A percentile compares a stretch with the other conserved stretches of the same genome.
Conservation (phyloP, 495 filamentous ascomycete genomes). For the Parathielavia appendiculata region DNA sequence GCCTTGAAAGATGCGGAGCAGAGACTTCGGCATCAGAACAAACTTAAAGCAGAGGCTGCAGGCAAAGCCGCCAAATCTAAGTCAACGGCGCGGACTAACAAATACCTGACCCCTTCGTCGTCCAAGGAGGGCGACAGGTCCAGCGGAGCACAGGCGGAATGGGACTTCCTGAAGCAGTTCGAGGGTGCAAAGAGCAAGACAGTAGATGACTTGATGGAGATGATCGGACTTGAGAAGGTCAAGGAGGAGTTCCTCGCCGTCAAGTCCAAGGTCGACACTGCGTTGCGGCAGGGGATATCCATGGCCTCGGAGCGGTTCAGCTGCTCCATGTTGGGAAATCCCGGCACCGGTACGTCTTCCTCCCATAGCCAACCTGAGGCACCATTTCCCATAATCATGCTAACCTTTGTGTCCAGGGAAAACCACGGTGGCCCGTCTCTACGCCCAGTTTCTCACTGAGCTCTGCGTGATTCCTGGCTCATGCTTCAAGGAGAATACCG, state of each 20-base stretch:
- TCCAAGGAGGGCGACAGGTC: neutral
- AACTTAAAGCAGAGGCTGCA: constrained; percentile 3
- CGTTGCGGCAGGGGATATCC: constrained; percentile 51
- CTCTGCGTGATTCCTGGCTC: constrained; percentile 52
- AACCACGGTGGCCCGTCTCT: constrained; percentile 75
- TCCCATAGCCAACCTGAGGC: neutral
- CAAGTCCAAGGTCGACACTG: constrained; percentile 62
- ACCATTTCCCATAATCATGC: neutral
- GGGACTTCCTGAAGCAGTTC: constrained; percentile 54
- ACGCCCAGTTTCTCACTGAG: constrained; percentile 61
- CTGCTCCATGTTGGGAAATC: constrained; percentile 66
- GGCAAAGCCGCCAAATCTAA: constrained; percentile 6
- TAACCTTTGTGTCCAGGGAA: constrained; percentile 49
- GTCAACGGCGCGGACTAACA: neutral
- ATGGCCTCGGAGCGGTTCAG: constrained; percentile 58
- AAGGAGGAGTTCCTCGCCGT: constrained; percentile 61
- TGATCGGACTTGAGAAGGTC: constrained; percentile 69
- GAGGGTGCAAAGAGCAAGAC: constrained; percentile 47
- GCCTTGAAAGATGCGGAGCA: constrained; percentile 17
- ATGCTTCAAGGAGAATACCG: constrained; percentile 63
- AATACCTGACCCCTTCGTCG: neutral
- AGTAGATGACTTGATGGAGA: constrained; percentile 61
- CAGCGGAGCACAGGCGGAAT: constrained; percentile 44
- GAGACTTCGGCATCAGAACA: constrained; percentile 15
- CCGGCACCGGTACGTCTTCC: constrained; percentile 59